Evolutionary conservation across 2,329 filamentous ascomycete species (phyloP).

Genomic region (Bipolaris sorokiniana): DNA sequence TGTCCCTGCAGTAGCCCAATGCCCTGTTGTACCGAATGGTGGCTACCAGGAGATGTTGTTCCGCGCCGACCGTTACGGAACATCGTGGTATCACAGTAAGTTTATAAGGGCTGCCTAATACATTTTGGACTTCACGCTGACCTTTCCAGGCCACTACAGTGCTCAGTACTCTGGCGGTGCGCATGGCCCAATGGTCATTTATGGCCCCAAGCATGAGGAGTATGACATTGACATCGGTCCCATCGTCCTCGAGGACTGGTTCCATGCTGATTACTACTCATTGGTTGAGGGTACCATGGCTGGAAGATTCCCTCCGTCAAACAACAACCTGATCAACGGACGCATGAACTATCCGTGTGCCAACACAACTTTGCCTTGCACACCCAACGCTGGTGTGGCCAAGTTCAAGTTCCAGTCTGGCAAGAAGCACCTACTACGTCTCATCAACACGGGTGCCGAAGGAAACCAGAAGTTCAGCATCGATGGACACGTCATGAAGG

Average conservation of each 20-base stretch:
- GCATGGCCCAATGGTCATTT: conserved; percentile 47
- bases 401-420: conserved; percentile 51
- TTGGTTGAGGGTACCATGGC: conserved; percentile 39
- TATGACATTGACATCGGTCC: conserved; percentile 53
- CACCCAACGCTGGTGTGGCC: conserved; percentile 28
- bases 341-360: conserved; percentile 37
- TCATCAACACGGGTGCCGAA: conserved; percentile 51
- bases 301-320: conserved; percentile 26
- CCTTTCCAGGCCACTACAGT: conserved; percentile 39
- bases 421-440: conserved; percentile 50
- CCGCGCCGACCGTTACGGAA: conserved; percentile 40
- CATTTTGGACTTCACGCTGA: not conserved
- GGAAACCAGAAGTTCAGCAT: conserved; percentile 51
- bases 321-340: conserved; percentile 32
- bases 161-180: conserved; percentile 50
- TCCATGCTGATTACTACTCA: conserved; percentile 42
- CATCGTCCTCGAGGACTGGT: conserved; percentile 51
- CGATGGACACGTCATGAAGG: conserved; percentile 50
- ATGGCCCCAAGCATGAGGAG: conserved; percentile 44
- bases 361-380: conserved; percentile 35
- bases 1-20: conserved; percentile 45
- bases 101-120: not conserved
- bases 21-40: conserved; percentile 44
- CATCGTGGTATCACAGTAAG: conserved; percentile 36
- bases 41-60: conserved; percentile 27